Conservation (phyloP, 2,329 filamentous ascomycete species). For the Blumeriella jaapii region DNA sequence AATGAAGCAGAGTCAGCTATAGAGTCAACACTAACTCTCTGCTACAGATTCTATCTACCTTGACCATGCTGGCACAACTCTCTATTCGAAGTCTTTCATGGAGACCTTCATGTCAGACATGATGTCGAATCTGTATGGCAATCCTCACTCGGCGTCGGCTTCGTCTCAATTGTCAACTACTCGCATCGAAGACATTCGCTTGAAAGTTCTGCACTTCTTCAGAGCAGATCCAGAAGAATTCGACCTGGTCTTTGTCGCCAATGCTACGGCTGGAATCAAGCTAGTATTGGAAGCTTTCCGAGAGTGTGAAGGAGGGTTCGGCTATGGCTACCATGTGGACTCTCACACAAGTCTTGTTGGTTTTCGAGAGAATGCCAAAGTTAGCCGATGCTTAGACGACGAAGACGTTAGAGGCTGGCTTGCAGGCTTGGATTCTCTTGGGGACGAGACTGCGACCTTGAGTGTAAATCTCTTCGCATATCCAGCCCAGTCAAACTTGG, state of each 20-base stretch:
- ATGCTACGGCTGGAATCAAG: constrained; percentile 86
- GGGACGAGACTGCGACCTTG: constrained; percentile 16
- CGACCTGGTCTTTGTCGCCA: constrained; percentile 83
- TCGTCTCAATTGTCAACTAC: constrained; percentile 68
- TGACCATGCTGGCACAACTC: constrained; percentile 90
- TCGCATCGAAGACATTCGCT: constrained; percentile 64
- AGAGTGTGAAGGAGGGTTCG: constrained; percentile 57
- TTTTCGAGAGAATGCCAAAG: constrained; percentile 56
- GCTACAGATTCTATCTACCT: constrained; percentile 47
- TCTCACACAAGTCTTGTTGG: constrained; percentile 84
- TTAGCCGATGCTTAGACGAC: constrained; percentile 57
- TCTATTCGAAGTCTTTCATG: constrained; percentile 70
- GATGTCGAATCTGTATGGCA: constrained; percentile 70
- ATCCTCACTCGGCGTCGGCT: constrained; percentile 78
- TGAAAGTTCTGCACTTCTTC: constrained; percentile 64
- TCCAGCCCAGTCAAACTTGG: constrained; percentile 88
- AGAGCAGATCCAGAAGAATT: constrained; percentile 71
- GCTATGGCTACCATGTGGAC: constrained; percentile 73
- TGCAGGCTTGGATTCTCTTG: constrained; percentile 28
- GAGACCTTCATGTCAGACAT: constrained; percentile 63
- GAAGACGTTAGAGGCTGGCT: constrained; percentile 56
- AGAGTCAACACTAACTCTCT: constrained; percentile 4
- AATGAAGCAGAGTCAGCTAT: constrained; percentile 3
- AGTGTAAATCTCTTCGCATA: constrained; percentile 57
- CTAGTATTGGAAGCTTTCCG: constrained; percentile 70